These are phyloP conservation scores for Schrenkiella parvula DNA, from an alignment of 345 rosid genomes.

Conservation along the genomic window DNA sequence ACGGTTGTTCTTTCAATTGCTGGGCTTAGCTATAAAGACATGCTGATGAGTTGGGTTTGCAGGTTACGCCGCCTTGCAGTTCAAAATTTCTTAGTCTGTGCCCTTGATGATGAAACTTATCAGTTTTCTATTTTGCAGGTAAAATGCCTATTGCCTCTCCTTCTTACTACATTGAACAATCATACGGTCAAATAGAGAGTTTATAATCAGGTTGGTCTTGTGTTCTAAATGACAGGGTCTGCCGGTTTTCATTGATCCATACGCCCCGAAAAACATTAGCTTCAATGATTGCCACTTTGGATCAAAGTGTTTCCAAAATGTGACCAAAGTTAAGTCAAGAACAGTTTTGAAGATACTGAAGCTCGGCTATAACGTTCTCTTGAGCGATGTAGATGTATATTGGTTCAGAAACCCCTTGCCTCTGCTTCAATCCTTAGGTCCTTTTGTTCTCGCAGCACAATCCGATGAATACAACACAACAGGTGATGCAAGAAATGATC, in stretches of 20 bases:
- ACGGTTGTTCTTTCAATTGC: conserved; percentile 77
- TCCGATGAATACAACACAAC: conserved; percentile 80
- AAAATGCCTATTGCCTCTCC: conserved; percentile 1
- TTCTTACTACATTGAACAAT: neutral
- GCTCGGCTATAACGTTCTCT: conserved; percentile 81
- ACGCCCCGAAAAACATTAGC: conserved; percentile 72
- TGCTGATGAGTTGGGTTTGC: conserved; percentile 98
- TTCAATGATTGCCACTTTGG: conserved; percentile 91
- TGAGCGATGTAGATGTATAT: conserved; percentile 86
- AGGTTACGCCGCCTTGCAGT: conserved; percentile 66
- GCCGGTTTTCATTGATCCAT: conserved; percentile 77
- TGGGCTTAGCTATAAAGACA: conserved; percentile 90
- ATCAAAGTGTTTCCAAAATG: conserved; percentile 84
- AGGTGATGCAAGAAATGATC: conserved; percentile 39
- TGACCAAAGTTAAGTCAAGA: conserved; percentile 91
- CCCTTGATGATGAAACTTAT: conserved; percentile 83
- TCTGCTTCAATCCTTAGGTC: conserved; percentile 59
- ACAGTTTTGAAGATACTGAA: conserved; percentile 72
- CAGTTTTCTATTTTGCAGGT: conserved; percentile 75
- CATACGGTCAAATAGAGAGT: neutral
- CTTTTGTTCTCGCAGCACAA: conserved; percentile 71
- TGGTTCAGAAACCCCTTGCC: conserved; percentile 85
- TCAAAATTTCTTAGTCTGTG: conserved; percentile 74
- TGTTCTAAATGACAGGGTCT: conserved; percentile 49
- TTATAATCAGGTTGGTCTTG: conserved; percentile 1